Evolutionary conservation across 2,329 filamentous ascomycete genomes (phyloP).

Genomic region (Neofusicoccum sp.): DNA sequence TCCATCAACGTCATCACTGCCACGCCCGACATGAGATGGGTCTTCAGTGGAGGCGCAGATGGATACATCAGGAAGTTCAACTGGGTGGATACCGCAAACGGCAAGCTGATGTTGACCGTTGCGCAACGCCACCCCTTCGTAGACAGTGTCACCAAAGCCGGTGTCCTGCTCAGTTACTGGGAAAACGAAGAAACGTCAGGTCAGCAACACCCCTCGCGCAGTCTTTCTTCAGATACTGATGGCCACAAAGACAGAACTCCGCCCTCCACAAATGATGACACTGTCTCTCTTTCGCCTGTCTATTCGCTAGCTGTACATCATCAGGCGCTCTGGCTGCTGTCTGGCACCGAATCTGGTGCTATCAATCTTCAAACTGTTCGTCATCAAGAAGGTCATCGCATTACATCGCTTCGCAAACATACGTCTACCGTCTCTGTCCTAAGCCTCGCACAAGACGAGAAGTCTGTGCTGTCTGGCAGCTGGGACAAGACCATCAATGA

Average conservation of each 20-base stretch:
- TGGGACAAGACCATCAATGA: conserved; percentile 96
- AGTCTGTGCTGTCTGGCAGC: conserved; percentile 83
- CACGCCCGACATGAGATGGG: conserved; percentile 92
- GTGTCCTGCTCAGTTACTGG: conserved; percentile 95
- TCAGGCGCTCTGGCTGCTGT: conserved; percentile 86
- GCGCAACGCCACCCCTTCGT: conserved; percentile 96
- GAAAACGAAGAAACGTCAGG: conserved; percentile 83
- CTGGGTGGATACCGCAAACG: conserved; percentile 91
- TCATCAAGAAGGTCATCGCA: conserved; percentile 91
- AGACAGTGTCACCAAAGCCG: conserved; percentile 94
- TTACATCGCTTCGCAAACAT: conserved; percentile 78
- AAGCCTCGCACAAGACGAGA: conserved; percentile 80
- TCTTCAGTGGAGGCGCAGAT: conserved; percentile 91
- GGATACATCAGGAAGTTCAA: conserved; percentile 98
- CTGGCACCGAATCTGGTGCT: conserved; percentile 83
- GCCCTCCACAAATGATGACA: conserved; percentile 54
- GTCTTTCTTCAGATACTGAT: conserved; percentile 3
- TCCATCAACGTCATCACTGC: conserved; percentile 92
- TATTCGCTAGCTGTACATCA: conserved; percentile 93
- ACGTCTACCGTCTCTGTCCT: conserved; percentile 90
- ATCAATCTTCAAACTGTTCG: conserved; percentile 94
- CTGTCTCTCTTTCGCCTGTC: conserved; percentile 74
- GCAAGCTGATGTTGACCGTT: conserved; percentile 89
- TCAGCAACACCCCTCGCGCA: conserved; percentile 25
- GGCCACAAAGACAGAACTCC: conserved; percentile 27